These are phyloP conservation scores for Exserohilum turcica DNA, from an alignment of 2,329 filamentous ascomycete species.

Conservation along the genomic window DNA sequence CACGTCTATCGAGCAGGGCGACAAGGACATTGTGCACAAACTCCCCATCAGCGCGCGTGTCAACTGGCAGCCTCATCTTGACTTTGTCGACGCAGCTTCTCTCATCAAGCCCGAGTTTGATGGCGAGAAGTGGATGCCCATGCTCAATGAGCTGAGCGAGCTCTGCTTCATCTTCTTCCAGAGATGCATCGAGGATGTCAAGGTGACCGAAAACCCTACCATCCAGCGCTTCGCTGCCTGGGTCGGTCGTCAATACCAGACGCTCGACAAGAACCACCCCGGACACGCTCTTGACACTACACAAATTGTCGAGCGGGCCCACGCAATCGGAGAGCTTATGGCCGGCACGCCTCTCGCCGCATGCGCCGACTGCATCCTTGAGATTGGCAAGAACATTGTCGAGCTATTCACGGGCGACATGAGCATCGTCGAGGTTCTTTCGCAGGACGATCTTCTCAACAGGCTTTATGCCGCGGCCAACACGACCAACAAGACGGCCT, in stretches of 20 bases:
- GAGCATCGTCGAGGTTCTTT: background rate
- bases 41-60: background rate
- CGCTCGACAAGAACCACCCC: background rate
- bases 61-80: background rate
- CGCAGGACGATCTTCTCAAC: background rate
- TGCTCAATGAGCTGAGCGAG: background rate
- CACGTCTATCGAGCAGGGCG: background rate
- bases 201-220: background rate
- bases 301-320: background rate
- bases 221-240: background rate
- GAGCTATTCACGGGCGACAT: background rate
- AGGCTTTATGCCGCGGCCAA: background rate
- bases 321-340: background rate
- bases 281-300: background rate
- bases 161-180: background rate
- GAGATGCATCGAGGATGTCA: background rate
- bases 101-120: background rate
- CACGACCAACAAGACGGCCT: background rate
- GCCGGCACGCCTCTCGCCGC: background rate
- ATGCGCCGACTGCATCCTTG: background rate
- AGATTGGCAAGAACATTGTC: background rate
- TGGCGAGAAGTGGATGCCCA: background rate
- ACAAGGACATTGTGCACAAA: background rate
- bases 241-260: background rate
- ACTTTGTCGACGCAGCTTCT: background rate